Evolutionary conservation across 306 rosid species (phyloP), one percentile per base, ranked within the genome.

Genomic region (Cicer pinnatifidum): DNA sequence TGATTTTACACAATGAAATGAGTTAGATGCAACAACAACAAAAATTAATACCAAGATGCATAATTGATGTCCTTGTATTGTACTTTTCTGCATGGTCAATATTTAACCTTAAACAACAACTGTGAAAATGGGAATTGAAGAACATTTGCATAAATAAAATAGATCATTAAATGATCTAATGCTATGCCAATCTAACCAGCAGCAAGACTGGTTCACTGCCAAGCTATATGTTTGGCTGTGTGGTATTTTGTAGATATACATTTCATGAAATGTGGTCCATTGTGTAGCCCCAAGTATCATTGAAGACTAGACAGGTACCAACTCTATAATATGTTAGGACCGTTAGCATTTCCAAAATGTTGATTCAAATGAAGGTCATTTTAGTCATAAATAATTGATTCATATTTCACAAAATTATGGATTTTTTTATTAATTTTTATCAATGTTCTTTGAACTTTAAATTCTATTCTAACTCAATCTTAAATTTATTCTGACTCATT

Each of bases 241-340:
- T 67, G 67, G 5, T 41, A 72, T 46, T 48, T 58, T 40, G 43
- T 44, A 40, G 75, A 62, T 69, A 63, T 51, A 39, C 71, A 71
- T 75, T 57, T 57, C 58, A 33, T 28, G 46, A 57, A 79, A 10
- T 50, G 73, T 60, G 82, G 84, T 79, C 81, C 81, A 75, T 40
- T 79, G 17, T 78, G 76, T 60, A 74, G 62, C 11, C 77, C 66
- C 78, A 65, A 71, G 50, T 6, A 57, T 72, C 12, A 56, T 62
- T 61, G 39, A 56, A 23, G 23, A 20, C 38, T 46, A 74, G 78
- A 75, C 75, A 70, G 62, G 44, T 35, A 71, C 79, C 63, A 19
- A 50, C 23, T 58, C 9, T 39, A 70, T 41, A 64, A 23, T 11
- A 75, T 13, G 50, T 17, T 72, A 67, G 76, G 77, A 82, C 80